phyloP scores from a whole-genome alignment of 192 early-diverging fungal species.

The Spinellus fusiger region DNA sequence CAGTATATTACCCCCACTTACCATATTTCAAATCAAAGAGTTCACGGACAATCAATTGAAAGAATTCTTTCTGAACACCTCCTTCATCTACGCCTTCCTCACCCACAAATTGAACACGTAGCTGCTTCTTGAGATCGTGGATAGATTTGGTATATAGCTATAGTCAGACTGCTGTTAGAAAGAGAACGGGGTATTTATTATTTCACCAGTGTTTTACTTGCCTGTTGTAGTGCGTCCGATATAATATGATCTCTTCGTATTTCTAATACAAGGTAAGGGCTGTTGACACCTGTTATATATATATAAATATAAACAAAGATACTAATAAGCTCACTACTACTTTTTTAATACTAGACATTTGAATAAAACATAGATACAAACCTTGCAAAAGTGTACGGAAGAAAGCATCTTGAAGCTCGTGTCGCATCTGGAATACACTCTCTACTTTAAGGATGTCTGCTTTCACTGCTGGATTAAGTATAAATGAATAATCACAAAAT shows the following conservation, averaged over 20 bases:
- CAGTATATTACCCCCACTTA: conserved; percentile 18
- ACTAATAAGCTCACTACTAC: too few species aligned
- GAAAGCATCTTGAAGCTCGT: conserved; percentile 68
- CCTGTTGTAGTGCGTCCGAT: conserved; percentile 56
- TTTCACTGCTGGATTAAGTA: conserved; percentile 65
- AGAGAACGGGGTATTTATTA: neutral
- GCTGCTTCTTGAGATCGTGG: conserved; percentile 85
- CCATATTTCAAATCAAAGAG: conserved; percentile 84
- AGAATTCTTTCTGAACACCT: conserved; percentile 93
- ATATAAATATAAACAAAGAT: neutral
- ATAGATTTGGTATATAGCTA: conserved; percentile 73
- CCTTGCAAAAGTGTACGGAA: conserved; percentile 68
- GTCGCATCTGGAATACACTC: conserved; percentile 64
- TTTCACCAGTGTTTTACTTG: conserved; percentile 5
- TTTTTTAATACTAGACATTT: too few species aligned
- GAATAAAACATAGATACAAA: neutral
- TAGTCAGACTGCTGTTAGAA: neutral
- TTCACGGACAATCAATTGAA: conserved; percentile 82
- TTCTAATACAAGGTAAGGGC: conserved; percentile 68
- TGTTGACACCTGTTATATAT: conserved; percentile 49
- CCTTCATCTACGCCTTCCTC: conserved; percentile 94
- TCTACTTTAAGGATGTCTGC: conserved; percentile 70
- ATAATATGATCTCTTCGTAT: conserved; percentile 67
- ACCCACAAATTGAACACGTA: conserved; percentile 85
- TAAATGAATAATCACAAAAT: conserved; percentile 72